Conservation (phyloP, 768 basidiomycete species). For the Rhodotorula sphaerocarpa region DNA sequence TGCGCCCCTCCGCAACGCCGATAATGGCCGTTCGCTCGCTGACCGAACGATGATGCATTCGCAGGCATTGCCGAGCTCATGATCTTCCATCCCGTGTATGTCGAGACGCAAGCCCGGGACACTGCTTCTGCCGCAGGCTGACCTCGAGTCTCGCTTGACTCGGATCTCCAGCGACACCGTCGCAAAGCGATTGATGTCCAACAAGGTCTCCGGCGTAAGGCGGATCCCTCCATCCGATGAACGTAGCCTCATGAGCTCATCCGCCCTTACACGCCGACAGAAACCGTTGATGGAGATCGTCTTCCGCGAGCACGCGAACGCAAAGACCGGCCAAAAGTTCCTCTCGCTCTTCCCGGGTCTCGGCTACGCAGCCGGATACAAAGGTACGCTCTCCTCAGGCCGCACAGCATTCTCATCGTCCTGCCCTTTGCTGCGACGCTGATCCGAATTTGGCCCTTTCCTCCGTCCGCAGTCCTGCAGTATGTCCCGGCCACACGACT, state of each 20-base stretch:
- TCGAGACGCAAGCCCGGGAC: too few relatives aligned
- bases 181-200: slow-evolving; percentile 98
- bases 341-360: slow-evolving; percentile 94
- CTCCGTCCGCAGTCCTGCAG: slow-evolving; percentile 33
- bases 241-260: background rate
- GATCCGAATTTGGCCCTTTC: background rate
- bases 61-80: slow-evolving; percentile 87
- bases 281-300: slow-evolving; percentile 58
- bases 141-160: background rate
- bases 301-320: slow-evolving; percentile 73
- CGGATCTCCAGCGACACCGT: slow-evolving; percentile 68
- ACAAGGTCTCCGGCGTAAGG: slow-evolving; percentile 65
- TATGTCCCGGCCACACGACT: background rate
- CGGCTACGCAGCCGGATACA: slow-evolving; percentile 98
- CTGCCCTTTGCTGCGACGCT: background rate
- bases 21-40: background rate
- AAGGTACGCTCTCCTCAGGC: slow-evolving; percentile 46
- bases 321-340: slow-evolving; percentile 60
- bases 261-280: slow-evolving; percentile 15
- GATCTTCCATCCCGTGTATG: slow-evolving; percentile 45
- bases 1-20: slow-evolving; percentile 43
- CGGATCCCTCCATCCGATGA: background rate
- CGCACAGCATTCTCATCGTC: too few relatives aligned
- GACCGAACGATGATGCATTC: background rate
- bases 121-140: background rate